Base-by-base conservation (phyloP, 441 rosid species). In the Corymbia citriodora region DNA sequence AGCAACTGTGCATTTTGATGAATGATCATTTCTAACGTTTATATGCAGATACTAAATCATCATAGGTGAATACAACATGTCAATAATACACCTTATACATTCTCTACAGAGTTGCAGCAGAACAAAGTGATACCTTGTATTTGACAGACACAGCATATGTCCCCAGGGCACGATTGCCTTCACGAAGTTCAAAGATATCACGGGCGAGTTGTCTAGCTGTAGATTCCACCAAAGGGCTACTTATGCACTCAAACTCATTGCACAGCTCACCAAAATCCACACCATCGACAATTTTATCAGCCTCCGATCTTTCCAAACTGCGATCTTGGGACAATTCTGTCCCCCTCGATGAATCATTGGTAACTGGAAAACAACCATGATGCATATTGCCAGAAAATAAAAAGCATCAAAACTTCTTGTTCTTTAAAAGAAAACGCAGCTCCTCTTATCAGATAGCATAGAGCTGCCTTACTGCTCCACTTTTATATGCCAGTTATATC, bases 181-280 rank as follows among this genome's bases (percentile, higher is more conserved):
- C 93, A 8, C 99, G 95, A 21, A 97, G 95, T 89, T 96, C 95
- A 29, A 97, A 94, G 89, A 97, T 96, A 83, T 97, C 99, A 8
- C 96, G 96, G 1, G 92, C 96, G 29, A 97, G 96, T 92, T 97
- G 98, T 89, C 99, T 94, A 1, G 98, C 99, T 0, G 99, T 95
- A 54, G 99, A 95, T 93, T 97, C 99, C 53, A 97, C 99, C 89
- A 92, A 92, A 10, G 99, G 99, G 82, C 99, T 97, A 89, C 98
- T 97, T 54, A 95, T 91, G 92, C 99, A 97, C 93, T 97, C 98
- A 88, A 97, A 97, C 81, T 96, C 99, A 86, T 97, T 93, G 94
- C 98, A 97, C 53, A 97, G 93, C 91, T 96, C 97, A 19, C 99
- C 99, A 88, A 97, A 97, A 90, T 97, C 95, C 95, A 97, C 93